Conservation (phyloP, 2,329 filamentous ascomycete genomes). For the Penicillium occitanis region DNA sequence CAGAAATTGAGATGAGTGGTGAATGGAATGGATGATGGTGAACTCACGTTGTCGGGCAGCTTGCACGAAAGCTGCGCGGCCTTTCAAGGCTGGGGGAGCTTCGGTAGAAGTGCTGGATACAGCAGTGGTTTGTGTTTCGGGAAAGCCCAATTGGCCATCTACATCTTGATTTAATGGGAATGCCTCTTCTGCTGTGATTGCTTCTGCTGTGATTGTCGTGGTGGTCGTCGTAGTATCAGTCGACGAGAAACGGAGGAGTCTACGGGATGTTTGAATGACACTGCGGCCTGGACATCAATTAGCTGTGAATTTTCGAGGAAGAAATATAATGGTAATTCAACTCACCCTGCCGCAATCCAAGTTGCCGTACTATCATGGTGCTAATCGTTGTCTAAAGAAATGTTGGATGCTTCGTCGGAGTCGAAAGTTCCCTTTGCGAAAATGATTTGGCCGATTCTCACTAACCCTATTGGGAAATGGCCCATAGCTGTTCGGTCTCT, state of each 20-base stretch:
- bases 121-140: constrained; percentile 17
- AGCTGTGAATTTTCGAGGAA: neutral
- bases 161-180: neutral
- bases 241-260: constrained; percentile 37
- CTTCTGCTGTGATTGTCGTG: constrained; percentile 20
- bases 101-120: neutral
- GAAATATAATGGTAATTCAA: neutral
- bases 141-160: neutral
- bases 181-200: constrained; percentile 1
- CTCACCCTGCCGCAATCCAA: constrained; percentile 44
- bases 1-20: too few relatives aligned
- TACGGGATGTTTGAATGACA: constrained; percentile 35
- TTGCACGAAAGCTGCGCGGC: constrained; percentile 24
- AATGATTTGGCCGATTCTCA: constrained; percentile 8
- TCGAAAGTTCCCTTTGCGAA: constrained; percentile 13
- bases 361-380: constrained; percentile 45
- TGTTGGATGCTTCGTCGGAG: neutral
- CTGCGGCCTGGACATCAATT: constrained; percentile 35
- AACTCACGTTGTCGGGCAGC: constrained; percentile 29
- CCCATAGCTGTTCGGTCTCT: neutral
- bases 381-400: neutral
- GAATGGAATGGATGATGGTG: neutral
- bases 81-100: neutral
- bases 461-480: neutral
- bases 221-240: constrained; percentile 32